These are phyloP conservation scores for Millerozyma miso DNA, from an alignment of 805 yeast genomes.

Conservation along the genomic window DNA sequence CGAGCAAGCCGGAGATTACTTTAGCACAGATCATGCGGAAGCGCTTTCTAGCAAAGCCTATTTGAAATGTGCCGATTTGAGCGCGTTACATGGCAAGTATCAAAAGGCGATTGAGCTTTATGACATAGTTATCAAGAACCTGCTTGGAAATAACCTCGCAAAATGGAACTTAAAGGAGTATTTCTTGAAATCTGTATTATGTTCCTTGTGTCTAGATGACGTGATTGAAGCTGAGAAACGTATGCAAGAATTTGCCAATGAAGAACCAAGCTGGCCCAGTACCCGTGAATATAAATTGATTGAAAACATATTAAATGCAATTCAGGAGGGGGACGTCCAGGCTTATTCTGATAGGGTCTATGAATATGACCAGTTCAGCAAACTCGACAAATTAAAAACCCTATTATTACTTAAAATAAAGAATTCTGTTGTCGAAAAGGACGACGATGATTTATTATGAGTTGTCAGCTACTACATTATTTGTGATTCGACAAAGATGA, in stretches of 20 bases:
- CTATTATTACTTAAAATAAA: slow-evolving; percentile 79
- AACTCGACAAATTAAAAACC: slow-evolving; percentile 89
- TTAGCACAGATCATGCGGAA: slow-evolving; percentile 86
- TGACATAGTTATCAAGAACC: slow-evolving; percentile 72
- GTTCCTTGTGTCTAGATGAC: slow-evolving; percentile 82
- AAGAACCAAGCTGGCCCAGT: slow-evolving; percentile 73
- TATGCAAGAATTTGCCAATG: slow-evolving; percentile 54
- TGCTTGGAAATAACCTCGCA: slow-evolving; percentile 68
- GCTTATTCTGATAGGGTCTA: slow-evolving; percentile 67
- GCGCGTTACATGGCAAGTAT: slow-evolving; percentile 67
- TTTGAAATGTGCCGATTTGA: slow-evolving; percentile 84
- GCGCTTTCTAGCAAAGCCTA: slow-evolving; percentile 86
- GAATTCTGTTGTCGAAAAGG: slow-evolving; percentile 63
- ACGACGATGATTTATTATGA: slow-evolving; percentile 54
- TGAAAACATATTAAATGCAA: slow-evolving; percentile 64
- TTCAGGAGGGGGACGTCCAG: slow-evolving; percentile 76
- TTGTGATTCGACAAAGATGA: too few species aligned
- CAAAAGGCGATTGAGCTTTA: slow-evolving; percentile 70
- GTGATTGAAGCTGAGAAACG: slow-evolving; percentile 79
- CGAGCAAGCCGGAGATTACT: slow-evolving; percentile 96
- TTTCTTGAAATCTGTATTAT: slow-evolving; percentile 76
- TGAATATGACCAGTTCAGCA: slow-evolving; percentile 82
- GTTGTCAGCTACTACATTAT: neutral
- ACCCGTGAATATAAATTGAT: slow-evolving; percentile 75
- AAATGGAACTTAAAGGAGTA: slow-evolving; percentile 94